A percentile compares a stretch with the other conserved stretches of the same genome.
These are phyloP conservation scores for Aspergillus incahuasiensis DNA, from an alignment of 495 filamentous ascomycete species.

Conservation along the genomic window DNA sequence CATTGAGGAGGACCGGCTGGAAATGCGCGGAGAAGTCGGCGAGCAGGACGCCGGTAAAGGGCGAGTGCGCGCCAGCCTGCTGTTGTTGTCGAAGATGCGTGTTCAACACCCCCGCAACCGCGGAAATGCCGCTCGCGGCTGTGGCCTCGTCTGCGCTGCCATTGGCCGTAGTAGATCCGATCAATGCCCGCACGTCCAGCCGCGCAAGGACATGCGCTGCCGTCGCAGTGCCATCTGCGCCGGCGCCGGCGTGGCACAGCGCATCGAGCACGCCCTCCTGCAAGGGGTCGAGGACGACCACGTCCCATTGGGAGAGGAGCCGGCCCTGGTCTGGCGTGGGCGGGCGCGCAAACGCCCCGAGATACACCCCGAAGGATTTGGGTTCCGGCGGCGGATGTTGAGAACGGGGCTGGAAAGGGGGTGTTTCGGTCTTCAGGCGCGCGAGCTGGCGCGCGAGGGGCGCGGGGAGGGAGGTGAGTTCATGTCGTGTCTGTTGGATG, in stretches of 20 bases:
- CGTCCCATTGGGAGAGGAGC: constrained; percentile 41
- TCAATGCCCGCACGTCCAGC: constrained; percentile 19
- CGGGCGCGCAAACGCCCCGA: constrained; percentile 35
- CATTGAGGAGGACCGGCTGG: constrained; percentile 15
- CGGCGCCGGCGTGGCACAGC: constrained; percentile 16
- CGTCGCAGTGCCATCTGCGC: not conserved
- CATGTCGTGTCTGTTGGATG: constrained; percentile 15
- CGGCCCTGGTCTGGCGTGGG: constrained; percentile 27
- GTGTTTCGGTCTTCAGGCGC: constrained; percentile 9
- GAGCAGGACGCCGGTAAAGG: constrained; percentile 10
- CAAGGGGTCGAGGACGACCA: constrained; percentile 38
- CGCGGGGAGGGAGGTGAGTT: constrained; percentile 12
- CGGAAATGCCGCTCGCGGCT: not conserved
- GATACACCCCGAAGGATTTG: constrained; percentile 39
- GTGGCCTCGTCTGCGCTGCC: constrained; percentile 10
- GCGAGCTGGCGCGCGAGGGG: constrained; percentile 8
- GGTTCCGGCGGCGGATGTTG: no score
- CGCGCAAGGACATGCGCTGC: constrained; percentile 24
- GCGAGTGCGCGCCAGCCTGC: not conserved
- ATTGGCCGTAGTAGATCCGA: not conserved
- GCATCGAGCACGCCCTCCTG: constrained; percentile 33
- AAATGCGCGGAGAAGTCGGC: constrained; percentile 10
- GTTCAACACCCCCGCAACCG: not conserved
- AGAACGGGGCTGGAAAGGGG: not conserved
- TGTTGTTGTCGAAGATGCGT: constrained; percentile 3